These are phyloP conservation scores for Phycomyces blakesleeanus DNA, from an alignment of 192 early-diverging fungal genomes.

Conservation along the genomic window DNA sequence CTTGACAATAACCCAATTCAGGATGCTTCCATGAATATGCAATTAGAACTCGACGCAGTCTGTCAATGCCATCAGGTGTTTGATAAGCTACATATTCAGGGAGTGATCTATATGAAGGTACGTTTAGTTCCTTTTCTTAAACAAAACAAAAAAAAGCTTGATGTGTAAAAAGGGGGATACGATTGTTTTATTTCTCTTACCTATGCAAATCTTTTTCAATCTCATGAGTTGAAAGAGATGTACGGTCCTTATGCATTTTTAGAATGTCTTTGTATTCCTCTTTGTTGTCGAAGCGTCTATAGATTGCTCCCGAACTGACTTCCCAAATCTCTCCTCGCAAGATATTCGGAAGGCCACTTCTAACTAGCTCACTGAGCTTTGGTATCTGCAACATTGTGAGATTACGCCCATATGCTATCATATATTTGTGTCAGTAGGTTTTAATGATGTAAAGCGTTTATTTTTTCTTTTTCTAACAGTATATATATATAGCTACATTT, in stretches of 20 bases:
- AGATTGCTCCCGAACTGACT: constrained; percentile 76
- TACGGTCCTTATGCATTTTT: constrained; percentile 51
- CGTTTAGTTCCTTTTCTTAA: background rate
- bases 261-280: constrained; percentile 70
- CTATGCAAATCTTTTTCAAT: constrained; percentile 88
- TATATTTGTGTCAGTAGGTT: too few relatives aligned
- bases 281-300: constrained; percentile 69
- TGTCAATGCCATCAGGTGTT: constrained; percentile 83
- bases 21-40: constrained; percentile 81
- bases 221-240: constrained; percentile 76
- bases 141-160: too few relatives aligned
- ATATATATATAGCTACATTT: too few relatives aligned
- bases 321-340: constrained; percentile 91
- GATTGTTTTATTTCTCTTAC: background rate
- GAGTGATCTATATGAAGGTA: constrained; percentile 59
- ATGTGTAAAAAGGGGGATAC: background rate
- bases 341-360: constrained; percentile 77
- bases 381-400: constrained; percentile 71
- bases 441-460: background rate
- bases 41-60: constrained; percentile 85
- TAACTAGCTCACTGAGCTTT: constrained; percentile 77
- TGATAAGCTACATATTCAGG: constrained; percentile 96
- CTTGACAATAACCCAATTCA: constrained; percentile 98
- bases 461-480: background rate
- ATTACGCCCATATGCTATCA: constrained; percentile 70